Percentiles rank a stretch among this genome's conserved stretches.
These are phyloP conservation scores for Coemansia sp. DNA, from an alignment of 192 early-diverging fungal species.

Conservation along the genomic window DNA sequence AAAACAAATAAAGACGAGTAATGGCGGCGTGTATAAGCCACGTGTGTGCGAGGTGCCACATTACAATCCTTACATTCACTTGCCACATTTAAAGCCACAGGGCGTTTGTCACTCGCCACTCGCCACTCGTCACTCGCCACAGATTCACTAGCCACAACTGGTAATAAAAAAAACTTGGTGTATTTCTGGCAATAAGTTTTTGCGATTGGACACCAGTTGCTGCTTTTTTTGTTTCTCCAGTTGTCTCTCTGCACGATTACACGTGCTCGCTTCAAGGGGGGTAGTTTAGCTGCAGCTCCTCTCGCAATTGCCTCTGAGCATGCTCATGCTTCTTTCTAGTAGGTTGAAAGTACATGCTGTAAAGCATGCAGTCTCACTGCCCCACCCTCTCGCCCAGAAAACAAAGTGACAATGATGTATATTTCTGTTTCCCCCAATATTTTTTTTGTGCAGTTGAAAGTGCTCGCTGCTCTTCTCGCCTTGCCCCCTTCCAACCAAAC, in stretches of 20 bases:
- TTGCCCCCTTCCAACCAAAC: neutral
- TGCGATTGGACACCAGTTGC: neutral
- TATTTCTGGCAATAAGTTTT: neutral
- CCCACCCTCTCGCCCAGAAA: no score
- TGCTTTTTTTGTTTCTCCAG: neutral
- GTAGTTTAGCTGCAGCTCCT: no score
- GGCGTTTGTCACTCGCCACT: conserved; percentile 3
- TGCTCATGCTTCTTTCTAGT: neutral
- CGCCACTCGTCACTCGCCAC: neutral
- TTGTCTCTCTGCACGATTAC: neutral
- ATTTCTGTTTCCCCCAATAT: no score
- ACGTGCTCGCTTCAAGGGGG: neutral
- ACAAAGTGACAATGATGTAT: no score
- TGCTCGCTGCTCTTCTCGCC: no score
- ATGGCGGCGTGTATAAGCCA: neutral
- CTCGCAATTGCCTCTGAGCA: no score
- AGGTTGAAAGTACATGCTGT: neutral
- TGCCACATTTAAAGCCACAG: conserved; percentile 1
- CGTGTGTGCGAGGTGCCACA: neutral
- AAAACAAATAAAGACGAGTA: neutral
- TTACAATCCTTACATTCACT: neutral
- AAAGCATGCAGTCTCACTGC: neutral
- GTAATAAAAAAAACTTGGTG: neutral
- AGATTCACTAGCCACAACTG: neutral
- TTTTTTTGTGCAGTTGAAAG: no score